Base-by-base conservation (phyloP, 2,329 filamentous ascomycete genomes). In the Nemania sp. region DNA sequence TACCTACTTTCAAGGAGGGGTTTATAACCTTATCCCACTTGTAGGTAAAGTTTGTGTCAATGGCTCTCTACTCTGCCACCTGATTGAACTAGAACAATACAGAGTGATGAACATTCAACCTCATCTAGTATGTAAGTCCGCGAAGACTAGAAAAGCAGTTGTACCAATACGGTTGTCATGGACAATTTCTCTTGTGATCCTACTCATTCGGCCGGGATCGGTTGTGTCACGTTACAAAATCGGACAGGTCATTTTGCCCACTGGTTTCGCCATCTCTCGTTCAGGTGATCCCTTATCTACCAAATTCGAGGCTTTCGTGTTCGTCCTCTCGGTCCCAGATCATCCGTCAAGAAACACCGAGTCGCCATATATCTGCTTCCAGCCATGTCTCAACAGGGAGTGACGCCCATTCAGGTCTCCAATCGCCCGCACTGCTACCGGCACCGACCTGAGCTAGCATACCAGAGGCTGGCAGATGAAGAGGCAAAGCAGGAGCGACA, bases 361-460 rank as follows among this genome's bases (percentile, higher is more conserved):
- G 8, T 38, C 29, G 52, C 52, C 18, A 15, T 38, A n/a, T 8
- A 13, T 45, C 27, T 32, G 4, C 54, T 43, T 45, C 24, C 22
- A 45, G 22, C 22, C 35, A 43, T 10, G 22, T 20, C 35, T 27
- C 54, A 20, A 20, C 10, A 57, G 8, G 54, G 6, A 20, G 24
- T 8, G 20, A 20, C 35, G 10, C 53, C 15, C 26, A 43, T 38
- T 5, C 54, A 57, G 22, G 54, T 35, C 54, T 45, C 54, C 24
- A 24, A n/a, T 27, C 54, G 54, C 54, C 54, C 54, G 35, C 20
- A 45, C 54, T 57, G 54, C 54, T 57, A 57, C n/a, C 38, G 38
- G 4, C 54, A 57, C 35, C 54, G 38, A 57, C 54, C 54, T 13
- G 54, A 45, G 6, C 35, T 57, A 45, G 20, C 15, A 57, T 57